These are phyloP conservation scores for Fusarium secorum DNA, from an alignment of 2,329 filamentous ascomycete species.

Conservation along the genomic window DNA sequence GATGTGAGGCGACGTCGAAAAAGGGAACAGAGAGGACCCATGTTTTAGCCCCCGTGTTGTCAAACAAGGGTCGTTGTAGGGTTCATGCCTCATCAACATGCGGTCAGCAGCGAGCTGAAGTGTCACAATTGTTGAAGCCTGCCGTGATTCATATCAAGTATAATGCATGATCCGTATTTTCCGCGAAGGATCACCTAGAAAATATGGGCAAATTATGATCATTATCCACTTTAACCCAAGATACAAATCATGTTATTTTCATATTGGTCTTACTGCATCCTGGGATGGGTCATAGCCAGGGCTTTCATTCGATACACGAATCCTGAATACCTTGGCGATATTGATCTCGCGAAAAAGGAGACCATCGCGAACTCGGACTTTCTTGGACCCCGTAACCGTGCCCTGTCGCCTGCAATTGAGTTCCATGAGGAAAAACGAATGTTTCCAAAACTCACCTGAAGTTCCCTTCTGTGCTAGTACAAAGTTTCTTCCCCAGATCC, in stretches of 20 bases:
- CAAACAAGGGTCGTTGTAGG: conserved; percentile 19
- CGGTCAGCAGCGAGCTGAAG: conserved; percentile 30
- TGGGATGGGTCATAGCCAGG: neutral
- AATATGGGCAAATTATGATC: neutral
- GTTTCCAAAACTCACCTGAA: neutral
- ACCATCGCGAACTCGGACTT: neutral
- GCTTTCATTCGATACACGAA: neutral
- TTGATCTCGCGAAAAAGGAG: neutral
- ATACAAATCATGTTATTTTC: neutral
- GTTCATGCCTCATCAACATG: conserved; percentile 29
- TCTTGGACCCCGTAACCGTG: neutral
- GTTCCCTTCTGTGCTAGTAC: neutral
- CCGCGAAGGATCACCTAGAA: neutral
- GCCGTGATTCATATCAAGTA: neutral
- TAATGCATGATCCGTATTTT: neutral
- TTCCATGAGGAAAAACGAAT: neutral
- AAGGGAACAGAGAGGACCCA: conserved; percentile 9
- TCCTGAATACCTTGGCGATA: neutral
- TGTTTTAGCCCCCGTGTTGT: conserved; percentile 2
- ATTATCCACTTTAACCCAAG: neutral
- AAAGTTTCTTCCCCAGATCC: neutral
- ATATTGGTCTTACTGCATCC: neutral
- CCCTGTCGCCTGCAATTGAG: neutral
- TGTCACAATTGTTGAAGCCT: neutral
- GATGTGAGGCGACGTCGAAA: conserved; percentile 6